phyloP scores from a whole-genome alignment of 352 stramenopile genomes.

The Phytopythium helicoides region DNA sequence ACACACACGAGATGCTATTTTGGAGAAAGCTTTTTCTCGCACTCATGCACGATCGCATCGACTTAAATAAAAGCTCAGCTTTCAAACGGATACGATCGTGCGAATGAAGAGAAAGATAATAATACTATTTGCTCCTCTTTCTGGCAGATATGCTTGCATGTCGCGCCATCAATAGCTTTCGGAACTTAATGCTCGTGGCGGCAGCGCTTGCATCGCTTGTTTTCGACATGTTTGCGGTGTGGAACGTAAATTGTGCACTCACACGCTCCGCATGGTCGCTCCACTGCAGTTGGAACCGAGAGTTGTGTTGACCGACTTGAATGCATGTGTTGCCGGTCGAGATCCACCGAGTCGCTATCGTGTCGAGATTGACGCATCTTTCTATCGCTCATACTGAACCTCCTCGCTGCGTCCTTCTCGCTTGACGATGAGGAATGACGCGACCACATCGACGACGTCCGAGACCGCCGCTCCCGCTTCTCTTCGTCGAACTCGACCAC shows the following conservation, averaged over 20 bases:
- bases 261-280: slow-evolving; percentile 39
- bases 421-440: neutral
- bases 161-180: too few relatives aligned
- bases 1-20: too few relatives aligned
- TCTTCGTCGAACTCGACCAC: slow-evolving; percentile 11
- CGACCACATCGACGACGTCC: neutral
- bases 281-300: slow-evolving; percentile 10
- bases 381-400: neutral
- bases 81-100: too few relatives aligned
- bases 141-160: too few relatives aligned
- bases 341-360: neutral
- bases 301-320: neutral
- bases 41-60: too few relatives aligned
- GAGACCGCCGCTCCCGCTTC: slow-evolving; percentile 1
- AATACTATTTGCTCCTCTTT: too few relatives aligned
- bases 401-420: neutral
- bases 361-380: neutral
- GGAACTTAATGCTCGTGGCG: slow-evolving; percentile 39
- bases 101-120: too few relatives aligned
- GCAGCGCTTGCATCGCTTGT: slow-evolving; percentile 67
- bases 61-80: too few relatives aligned
- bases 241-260: slow-evolving; percentile 41
- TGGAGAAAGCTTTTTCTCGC: too few relatives aligned
- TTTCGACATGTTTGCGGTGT: slow-evolving; percentile 49
- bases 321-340: neutral